Base-by-base conservation (phyloP, 495 filamentous ascomycete species). In the Lichina pygmaea region DNA sequence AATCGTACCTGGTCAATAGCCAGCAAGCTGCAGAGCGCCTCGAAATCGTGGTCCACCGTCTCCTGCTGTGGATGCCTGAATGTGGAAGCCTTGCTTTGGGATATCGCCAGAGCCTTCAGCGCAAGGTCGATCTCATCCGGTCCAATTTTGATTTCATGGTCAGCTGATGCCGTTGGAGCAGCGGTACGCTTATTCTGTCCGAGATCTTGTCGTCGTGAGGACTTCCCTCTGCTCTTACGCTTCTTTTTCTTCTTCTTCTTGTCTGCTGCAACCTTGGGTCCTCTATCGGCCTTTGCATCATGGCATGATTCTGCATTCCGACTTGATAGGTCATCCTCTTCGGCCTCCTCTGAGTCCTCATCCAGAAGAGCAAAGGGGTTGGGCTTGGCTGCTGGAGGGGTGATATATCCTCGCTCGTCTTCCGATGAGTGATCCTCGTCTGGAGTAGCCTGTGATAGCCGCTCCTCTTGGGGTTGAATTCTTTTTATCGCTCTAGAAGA, bases 71-170 rank as follows among this genome's bases (percentile, higher is more conserved):
- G 16, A 0, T 24, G 36, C 30, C 32, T 13, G 42, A n/a, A 9
- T 53, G 50, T 8, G 40, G 7, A 42, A 36, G 41, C 37, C 42
- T 51, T 51, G 9, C 44, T 50, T 15, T 54, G 49, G 40, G 62
- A 24, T 24, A 24, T 1, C 4, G 24, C 59, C 40, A 95, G 63
- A 49, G 78, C 72, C 46, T 68, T 67, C 38, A 95, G 60, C 2
- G 79, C 85, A 44, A 62, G 60, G 55, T 94, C 86, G 46, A 94
- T 91, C 49, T 94, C 86, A 53, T 93, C 83, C 42, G 73, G 38
- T 48, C 57, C 49, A 49, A 64, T 54, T 63, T 68, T 49, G 46
- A 59, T 50, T 34, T 58, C 51, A 33, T 58, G 44, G 40, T 50
- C 2, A 54, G 43, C 33, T 12, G 46, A 48, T 55, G 49, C 11